A percentile compares a stretch with the other conserved stretches of the same genome.
Conservation (phyloP, 352 stramenopile genomes). For the Pythium apleroticum region DNA sequence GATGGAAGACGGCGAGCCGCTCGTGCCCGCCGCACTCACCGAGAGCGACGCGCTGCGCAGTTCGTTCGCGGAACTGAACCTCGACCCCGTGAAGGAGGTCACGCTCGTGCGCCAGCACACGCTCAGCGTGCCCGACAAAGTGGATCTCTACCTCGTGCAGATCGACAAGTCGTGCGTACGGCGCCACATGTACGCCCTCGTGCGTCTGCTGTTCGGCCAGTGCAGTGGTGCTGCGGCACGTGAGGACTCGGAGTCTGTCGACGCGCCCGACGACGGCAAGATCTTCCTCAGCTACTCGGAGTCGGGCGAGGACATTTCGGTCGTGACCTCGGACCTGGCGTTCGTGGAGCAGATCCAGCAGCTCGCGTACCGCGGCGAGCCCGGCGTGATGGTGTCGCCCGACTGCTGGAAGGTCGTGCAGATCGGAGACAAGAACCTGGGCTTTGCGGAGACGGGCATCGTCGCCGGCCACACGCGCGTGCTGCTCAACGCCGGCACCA, state of each 20-base stretch:
- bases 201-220: conserved; percentile 49
- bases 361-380: conserved; percentile 37
- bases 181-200: conserved; percentile 56
- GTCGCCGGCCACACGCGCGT: conserved; percentile 66
- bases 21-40: not conserved
- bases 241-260: not conserved
- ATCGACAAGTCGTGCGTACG: conserved; percentile 43
- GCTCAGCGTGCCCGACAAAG: conserved; percentile 47
- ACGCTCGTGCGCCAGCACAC: conserved; percentile 44
- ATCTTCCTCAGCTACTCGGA: conserved; percentile 66
- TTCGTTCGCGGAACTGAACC: not conserved
- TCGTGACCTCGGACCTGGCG: conserved; percentile 48
- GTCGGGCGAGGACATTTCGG: conserved; percentile 53
- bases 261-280: conserved; percentile 19
- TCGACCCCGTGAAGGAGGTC: conserved; percentile 23
- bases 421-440: conserved; percentile 58
- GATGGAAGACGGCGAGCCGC: conserved; percentile 43
- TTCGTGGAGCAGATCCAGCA: conserved; percentile 43
- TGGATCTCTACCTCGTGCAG: conserved; percentile 57
- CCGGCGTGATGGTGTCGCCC: conserved; percentile 57
- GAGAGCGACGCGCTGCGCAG: conserved; percentile 4
- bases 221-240: not conserved
- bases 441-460: conserved; percentile 61
- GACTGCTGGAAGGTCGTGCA: conserved; percentile 68
- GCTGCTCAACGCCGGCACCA: conserved; percentile 53